Evolutionary conservation across 768 basidiomycete genomes (phyloP), one percentile per base, ranked within the genome.

Genomic region (Lentinula edodes): DNA sequence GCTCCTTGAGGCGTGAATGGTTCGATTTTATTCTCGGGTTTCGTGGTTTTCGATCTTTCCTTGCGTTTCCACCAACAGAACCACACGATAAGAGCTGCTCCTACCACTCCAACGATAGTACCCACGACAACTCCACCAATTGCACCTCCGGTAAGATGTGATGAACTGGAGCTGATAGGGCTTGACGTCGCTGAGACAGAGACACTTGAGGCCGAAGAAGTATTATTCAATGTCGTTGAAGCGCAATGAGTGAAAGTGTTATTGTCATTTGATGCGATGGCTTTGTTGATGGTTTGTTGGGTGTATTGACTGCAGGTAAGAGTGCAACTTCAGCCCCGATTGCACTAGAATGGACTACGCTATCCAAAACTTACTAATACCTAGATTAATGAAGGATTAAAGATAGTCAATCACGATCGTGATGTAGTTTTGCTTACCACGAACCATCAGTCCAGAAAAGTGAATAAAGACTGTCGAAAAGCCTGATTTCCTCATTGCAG

Each of bases 211-310:
- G 59, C 13, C 8, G 50, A 38, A 18, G 59, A 51, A 41, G 59
- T 23, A 6, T 12, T 16, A 28, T 60, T 46, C 23, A 60, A n/a
- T 10, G 58, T 41, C 23, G 61, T 61, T 13, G 66, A 62, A 12
- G 18, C 51, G 55, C 72, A 73, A 36, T 66, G 65, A 12, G 69
- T 70, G 60, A 71, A 72, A 5, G 71, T 69, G 53, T 73, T 69
- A 63, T 71, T 69, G 12, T 65, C 66, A 16, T 66, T 60, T 12
- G 58, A 61, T 0, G 63, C 62, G 42, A 70, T 67, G 38, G 66
- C 61, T 18, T 52, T 35, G 18, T 58, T 56, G 5, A 65, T 65
- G 10, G 62, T 65, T 39, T 71, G 65, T 56, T 60, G 64, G 4
- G 69, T 66, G 28, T 61, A 68, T 6, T 62, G 61, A 43, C 72